These are phyloP conservation scores for Curvularia hawaiiensis DNA, from an alignment of 2,329 filamentous ascomycete species.

Conservation along the genomic window DNA sequence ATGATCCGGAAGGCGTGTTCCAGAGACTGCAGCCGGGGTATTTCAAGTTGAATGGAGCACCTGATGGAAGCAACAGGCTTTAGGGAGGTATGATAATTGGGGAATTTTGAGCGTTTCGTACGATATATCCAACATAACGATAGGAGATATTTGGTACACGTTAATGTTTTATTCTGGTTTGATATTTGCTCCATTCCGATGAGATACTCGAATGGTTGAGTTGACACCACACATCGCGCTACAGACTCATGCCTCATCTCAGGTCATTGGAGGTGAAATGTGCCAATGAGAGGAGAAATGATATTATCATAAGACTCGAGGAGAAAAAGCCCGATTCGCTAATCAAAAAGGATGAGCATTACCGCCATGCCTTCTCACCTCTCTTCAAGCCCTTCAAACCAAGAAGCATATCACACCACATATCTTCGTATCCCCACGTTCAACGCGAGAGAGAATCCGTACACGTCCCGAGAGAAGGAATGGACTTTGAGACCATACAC, in stretches of 20 bases:
- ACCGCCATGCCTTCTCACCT: too few species aligned
- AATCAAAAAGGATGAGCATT: too few species aligned
- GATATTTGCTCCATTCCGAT: background rate
- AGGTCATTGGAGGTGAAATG: too few species aligned
- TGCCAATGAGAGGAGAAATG: too few species aligned
- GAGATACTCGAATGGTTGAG: too few species aligned
- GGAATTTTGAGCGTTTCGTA: background rate
- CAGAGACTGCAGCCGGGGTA: slow-evolving; percentile 26
- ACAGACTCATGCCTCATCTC: too few species aligned
- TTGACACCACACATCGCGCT: too few species aligned
- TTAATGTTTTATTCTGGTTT: background rate
- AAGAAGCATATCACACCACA: background rate
- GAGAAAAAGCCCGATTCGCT: too few species aligned
- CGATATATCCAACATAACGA: background rate
- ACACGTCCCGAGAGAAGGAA: too few species aligned
- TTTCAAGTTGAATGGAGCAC: slow-evolving; percentile 32
- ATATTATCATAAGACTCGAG: too few species aligned
- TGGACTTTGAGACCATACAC: too few species aligned
- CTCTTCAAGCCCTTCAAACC: too few species aligned
- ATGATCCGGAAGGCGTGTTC: slow-evolving; percentile 29
- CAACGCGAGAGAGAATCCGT: background rate
- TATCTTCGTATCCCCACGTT: background rate
- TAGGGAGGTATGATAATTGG: background rate
- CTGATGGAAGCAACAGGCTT: background rate
- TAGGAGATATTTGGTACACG: background rate